These are phyloP conservation scores for Scheffersomyces quercinus DNA, from an alignment of 1,139 yeast species.

Conservation along the genomic window DNA sequence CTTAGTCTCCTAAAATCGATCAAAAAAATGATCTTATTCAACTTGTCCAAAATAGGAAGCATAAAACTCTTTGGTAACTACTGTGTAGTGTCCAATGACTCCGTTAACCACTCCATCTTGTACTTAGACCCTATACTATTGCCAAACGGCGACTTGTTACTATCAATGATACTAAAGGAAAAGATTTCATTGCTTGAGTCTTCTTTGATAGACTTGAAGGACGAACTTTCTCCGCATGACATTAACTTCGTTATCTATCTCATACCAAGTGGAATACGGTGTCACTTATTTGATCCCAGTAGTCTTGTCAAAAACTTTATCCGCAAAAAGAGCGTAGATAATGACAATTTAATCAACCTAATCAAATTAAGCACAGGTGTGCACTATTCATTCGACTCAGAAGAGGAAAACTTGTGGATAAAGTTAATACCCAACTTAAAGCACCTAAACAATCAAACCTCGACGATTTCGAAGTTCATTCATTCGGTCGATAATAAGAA, in stretches of 20 bases:
- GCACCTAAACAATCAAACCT: constrained; percentile 68
- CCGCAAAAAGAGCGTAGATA: constrained; percentile 8
- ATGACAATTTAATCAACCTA: constrained; percentile 45
- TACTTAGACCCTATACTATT: constrained; percentile 59
- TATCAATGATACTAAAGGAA: constrained; percentile 25
- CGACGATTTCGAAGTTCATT: constrained; percentile 56
- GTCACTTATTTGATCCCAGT: constrained; percentile 53
- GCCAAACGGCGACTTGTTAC: constrained; percentile 52
- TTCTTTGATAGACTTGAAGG: constrained; percentile 11
- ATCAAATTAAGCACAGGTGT: constrained; percentile 58
- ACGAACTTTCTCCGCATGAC: constrained; percentile 1
- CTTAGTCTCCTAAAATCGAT: constrained; percentile 63
- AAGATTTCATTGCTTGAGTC: constrained; percentile 36
- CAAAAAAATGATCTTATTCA: constrained; percentile 52
- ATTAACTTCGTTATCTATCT: constrained; percentile 54
- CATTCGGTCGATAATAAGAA: constrained; percentile 56
- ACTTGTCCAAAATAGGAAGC: constrained; percentile 39
- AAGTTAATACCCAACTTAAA: constrained; percentile 65
- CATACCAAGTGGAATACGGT: constrained; percentile 76
- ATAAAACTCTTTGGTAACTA: constrained; percentile 59
- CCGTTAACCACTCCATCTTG: constrained; percentile 27
- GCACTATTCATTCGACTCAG: constrained; percentile 17
- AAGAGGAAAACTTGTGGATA: constrained; percentile 50
- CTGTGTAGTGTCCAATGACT: constrained; percentile 26
- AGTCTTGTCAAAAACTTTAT: constrained; percentile 50